These are phyloP conservation scores for Curvularia lunata DNA, from an alignment of 2,329 filamentous ascomycete species.

Conservation along the genomic window DNA sequence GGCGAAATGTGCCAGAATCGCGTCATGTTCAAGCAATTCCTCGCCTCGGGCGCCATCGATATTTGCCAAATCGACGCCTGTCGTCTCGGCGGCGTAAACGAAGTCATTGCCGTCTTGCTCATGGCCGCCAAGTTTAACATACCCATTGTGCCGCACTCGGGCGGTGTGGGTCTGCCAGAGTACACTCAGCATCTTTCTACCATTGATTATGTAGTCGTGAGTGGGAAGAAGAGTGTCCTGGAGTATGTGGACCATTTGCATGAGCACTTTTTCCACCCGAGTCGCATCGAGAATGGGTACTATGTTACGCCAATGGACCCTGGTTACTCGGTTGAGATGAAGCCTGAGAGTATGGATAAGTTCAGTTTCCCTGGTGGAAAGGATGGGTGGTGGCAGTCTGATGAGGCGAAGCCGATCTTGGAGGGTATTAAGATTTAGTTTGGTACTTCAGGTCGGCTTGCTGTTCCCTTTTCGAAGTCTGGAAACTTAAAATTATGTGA, in stretches of 20 bases:
- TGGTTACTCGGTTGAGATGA: slow-evolving; percentile 95
- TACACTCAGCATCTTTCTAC: slow-evolving; percentile 93
- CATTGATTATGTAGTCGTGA: slow-evolving; percentile 90
- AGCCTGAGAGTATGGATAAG: slow-evolving; percentile 80
- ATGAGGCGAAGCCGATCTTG: slow-evolving; percentile 77
- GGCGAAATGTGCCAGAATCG: slow-evolving; percentile 97
- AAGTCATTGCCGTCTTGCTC: slow-evolving; percentile 86
- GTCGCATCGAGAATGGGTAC: slow-evolving; percentile 80
- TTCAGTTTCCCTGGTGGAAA: slow-evolving; percentile 78
- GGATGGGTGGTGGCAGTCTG: slow-evolving; percentile 84
- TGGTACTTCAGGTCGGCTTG: not conserved
- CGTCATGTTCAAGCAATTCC: slow-evolving; percentile 90
- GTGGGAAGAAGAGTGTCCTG: slow-evolving; percentile 78
- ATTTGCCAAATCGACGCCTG: slow-evolving; percentile 91
- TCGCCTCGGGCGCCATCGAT: slow-evolving; percentile 80
- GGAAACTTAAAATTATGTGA: not conserved
- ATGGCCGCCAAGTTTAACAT: slow-evolving; percentile 81
- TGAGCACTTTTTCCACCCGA: slow-evolving; percentile 87
- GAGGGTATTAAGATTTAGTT: slow-evolving; percentile 59
- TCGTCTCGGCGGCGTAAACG: slow-evolving; percentile 87
- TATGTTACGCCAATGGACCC: slow-evolving; percentile 84
- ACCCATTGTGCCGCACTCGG: slow-evolving; percentile 86
- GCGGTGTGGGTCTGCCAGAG: slow-evolving; percentile 88
- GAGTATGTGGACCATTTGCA: slow-evolving; percentile 95
- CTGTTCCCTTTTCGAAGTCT: not conserved